These are phyloP conservation scores for Salix koriyanagi DNA, from an alignment of 345 rosid genomes.

Conservation along the genomic window DNA sequence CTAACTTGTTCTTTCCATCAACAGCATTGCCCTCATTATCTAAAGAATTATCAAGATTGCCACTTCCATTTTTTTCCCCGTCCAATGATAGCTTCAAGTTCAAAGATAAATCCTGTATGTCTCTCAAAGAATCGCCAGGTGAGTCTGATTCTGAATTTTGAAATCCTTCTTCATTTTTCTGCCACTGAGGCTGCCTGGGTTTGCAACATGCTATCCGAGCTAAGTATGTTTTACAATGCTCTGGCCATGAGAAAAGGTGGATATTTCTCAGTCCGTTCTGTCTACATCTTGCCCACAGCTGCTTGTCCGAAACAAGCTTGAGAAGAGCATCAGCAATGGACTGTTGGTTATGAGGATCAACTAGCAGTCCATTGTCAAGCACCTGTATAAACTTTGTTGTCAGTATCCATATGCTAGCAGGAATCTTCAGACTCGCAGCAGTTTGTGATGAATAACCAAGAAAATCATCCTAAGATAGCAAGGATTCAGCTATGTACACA, in stretches of 20 bases:
- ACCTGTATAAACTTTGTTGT: conserved; percentile 14
- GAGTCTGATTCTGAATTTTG: conserved; percentile 13
- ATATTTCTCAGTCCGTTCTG: conserved; percentile 23
- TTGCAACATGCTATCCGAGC: conserved; percentile 22
- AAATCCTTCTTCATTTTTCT: conserved; percentile 13
- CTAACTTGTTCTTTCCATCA: conserved; percentile 1
- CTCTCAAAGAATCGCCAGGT: conserved; percentile 25
- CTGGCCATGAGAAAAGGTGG: conserved; percentile 26
- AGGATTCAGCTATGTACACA: conserved; percentile 20
- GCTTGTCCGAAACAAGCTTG: conserved; percentile 26
- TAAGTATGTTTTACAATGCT: conserved; percentile 22
- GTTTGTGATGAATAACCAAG: background rate
- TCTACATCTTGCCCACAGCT: conserved; percentile 26
- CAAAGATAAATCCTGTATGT: conserved; percentile 18
- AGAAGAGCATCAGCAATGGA: conserved; percentile 27
- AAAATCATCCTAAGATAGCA: conserved; percentile 5
- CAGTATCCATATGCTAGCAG: conserved; percentile 1
- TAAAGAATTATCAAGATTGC: conserved; percentile 13
- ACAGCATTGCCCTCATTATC: conserved; percentile 10
- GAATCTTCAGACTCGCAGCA: conserved; percentile 3
- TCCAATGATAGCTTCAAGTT: conserved; percentile 24
- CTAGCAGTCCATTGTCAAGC: conserved; percentile 25
- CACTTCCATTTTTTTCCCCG: conserved; percentile 17
- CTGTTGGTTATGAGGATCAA: conserved; percentile 27
- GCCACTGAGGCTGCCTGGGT: conserved; percentile 21